Conservation (phyloP, 345 rosid genomes). For the Moricandia moricandioides region DNA sequence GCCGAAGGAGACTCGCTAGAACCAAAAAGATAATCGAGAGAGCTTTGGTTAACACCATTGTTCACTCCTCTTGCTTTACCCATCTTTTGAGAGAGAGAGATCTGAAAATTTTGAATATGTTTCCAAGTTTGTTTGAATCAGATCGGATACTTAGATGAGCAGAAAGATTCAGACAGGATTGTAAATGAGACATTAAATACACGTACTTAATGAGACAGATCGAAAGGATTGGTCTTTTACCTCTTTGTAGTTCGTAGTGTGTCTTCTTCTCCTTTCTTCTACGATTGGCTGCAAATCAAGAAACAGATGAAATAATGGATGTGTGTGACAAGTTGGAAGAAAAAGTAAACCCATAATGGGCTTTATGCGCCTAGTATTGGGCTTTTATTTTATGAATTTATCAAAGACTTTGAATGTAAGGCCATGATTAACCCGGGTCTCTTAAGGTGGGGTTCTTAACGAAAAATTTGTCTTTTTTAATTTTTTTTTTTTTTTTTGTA, state of each 20-base stretch:
- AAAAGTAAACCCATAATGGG: neutral
- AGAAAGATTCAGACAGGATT: neutral
- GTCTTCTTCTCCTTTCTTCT: conserved; percentile 10
- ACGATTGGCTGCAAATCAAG: conserved; percentile 23
- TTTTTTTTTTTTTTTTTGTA: too few relatives aligned
- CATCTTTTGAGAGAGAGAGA: conserved; percentile 20
- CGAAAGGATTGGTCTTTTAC: conserved; percentile 24
- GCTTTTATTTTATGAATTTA: neutral
- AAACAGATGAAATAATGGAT: conserved; percentile 20
- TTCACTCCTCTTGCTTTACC: conserved; percentile 66
- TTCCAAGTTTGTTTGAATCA: neutral
- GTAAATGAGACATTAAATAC: neutral
- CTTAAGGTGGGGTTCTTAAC: too few relatives aligned
- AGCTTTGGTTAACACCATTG: conserved; percentile 90
- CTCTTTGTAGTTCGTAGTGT: conserved; percentile 18
- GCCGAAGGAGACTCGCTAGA: conserved; percentile 49
- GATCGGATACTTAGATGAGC: conserved; percentile 16
- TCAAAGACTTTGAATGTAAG: neutral
- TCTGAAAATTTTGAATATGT: conserved; percentile 17
- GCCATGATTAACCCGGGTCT: too few relatives aligned
- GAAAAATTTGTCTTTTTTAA: too few relatives aligned
- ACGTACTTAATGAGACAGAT: conserved; percentile 19
- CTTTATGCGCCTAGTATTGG: conserved; percentile 18
- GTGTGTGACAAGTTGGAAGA: neutral
- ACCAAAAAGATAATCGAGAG: conserved; percentile 82